Conservation (phyloP, 2,329 filamentous ascomycete genomes). For the Sclerotinia minor region DNA sequence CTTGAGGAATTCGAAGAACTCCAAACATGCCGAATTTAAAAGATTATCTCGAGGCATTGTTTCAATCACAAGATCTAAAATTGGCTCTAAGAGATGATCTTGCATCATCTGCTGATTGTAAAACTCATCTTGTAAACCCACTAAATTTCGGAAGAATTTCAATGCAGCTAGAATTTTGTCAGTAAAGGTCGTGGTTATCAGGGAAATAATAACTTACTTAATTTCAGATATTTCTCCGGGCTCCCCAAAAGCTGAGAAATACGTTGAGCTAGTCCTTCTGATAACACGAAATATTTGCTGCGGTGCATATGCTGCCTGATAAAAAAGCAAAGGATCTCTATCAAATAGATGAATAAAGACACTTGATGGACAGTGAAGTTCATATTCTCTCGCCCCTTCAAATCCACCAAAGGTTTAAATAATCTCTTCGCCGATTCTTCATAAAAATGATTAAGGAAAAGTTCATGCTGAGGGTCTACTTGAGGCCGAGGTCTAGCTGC, state of each 20-base stretch:
- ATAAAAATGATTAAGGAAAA: conserved; percentile 87
- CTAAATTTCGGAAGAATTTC: conserved; percentile 87
- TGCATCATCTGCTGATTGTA: conserved; percentile 84
- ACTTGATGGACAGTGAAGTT: conserved; percentile 79
- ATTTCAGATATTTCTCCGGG: conserved; percentile 87
- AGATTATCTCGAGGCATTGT: conserved; percentile 92
- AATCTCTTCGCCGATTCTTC: conserved; percentile 81
- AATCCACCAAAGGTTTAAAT: conserved; percentile 80
- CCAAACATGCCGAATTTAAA: conserved; percentile 87
- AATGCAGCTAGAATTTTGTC: conserved; percentile 64
- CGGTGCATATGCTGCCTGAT: conserved; percentile 83
- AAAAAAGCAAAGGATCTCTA: conserved; percentile 93
- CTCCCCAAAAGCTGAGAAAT: conserved; percentile 80
- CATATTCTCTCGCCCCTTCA: conserved; percentile 69
- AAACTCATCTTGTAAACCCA: conserved; percentile 85
- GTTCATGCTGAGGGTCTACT: conserved; percentile 73
- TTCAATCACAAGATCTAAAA: conserved; percentile 78
- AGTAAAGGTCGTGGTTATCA: neutral
- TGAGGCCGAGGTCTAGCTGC: conserved; percentile 60
- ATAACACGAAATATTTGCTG: conserved; percentile 84
- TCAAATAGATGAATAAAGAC: conserved; percentile 84
- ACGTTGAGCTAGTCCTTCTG: conserved; percentile 73
- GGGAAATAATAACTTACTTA: conserved; percentile 60
- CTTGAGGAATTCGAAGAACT: conserved; percentile 89
- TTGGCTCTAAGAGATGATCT: conserved; percentile 77